Base-by-base conservation (phyloP, 164 flowering plant genomes). In the Pachysandra terminalis region DNA sequence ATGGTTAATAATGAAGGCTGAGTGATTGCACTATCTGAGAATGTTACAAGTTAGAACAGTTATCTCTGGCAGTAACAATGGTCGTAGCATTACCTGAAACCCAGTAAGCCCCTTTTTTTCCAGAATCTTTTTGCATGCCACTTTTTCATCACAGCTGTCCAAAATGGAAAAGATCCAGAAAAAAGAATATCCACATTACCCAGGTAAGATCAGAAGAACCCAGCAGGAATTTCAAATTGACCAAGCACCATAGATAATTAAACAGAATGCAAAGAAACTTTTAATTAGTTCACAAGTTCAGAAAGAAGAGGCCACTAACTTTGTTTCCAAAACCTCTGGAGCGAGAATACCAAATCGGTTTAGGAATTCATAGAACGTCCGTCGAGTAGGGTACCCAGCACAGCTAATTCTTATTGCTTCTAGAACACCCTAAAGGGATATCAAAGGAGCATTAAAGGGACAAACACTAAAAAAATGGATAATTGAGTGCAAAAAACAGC, bases 391-490 rank as follows among this genome's bases (percentile, higher is more conserved):
- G 72, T 74, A 89, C 25, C 94, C 94, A 66, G 94, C 94, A 75
- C 85, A 81, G 64, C 94, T 89, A 67, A 89, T 89, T 77, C 94
- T 79, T 73, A 89, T 89, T 63, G 94, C 94, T 79, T 89, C 94
- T 70, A 89, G 59, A 70, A 89, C 94, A 81, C 94, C 94, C 94
- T 89, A 70, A 32, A 80, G 12, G 27, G 57, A 57, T 16, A 74
- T 62, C 21, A 10, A 40, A 40, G 7, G 45, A 40, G 45, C 5
- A 40, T 40, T 40, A 5, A 40, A 40, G 45, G 45, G 5, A 40
- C 45, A 40, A 10, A 40, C 45, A 40, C 45, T 40, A n/a, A 10
- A 40, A 40, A 40, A 5, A 40, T 40, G 45, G 10, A 40, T 40
- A 40, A 40, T 10, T 40, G 45, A 5, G 5, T 40, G 45, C 10